phyloP scores from a whole-genome alignment of 192 early-diverging fungal species.

The Funneliformis mosseae region DNA sequence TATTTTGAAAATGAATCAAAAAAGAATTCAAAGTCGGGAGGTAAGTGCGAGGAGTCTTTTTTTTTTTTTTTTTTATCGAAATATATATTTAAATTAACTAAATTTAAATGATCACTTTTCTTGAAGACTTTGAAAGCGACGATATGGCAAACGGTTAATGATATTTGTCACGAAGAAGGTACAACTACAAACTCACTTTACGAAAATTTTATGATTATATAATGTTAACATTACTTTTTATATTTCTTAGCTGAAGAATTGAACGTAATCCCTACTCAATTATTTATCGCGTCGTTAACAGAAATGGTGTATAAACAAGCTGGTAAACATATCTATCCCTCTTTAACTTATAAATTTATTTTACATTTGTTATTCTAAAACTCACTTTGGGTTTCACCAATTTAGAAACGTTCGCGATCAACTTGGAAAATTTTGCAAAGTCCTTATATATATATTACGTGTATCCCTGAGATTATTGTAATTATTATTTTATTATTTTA shows the following conservation, averaged over 20 bases:
- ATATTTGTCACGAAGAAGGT: slow-evolving; percentile 19
- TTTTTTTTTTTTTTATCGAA: neutral
- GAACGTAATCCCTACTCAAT: slow-evolving; percentile 2
- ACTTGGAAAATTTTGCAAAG: slow-evolving; percentile 17
- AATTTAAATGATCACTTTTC: neutral
- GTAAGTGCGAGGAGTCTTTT: neutral
- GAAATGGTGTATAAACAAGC: slow-evolving; percentile 10
- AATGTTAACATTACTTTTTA: neutral
- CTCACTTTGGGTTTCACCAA: no score
- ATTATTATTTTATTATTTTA: neutral
- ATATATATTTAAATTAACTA: neutral
- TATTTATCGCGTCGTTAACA: neutral
- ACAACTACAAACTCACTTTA: neutral
- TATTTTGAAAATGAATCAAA: neutral
- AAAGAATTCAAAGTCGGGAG: neutral
- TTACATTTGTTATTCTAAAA: neutral
- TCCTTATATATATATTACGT: neutral
- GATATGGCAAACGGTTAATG: neutral
- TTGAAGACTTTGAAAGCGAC: neutral
- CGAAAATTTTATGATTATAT: neutral
- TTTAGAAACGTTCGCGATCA: neutral
- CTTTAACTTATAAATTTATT: neutral
- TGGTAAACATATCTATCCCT: neutral
- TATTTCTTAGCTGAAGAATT: neutral
- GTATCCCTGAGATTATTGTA: neutral